These are phyloP conservation scores for Aspergillus unguis DNA, from an alignment of 2,329 filamentous ascomycete genomes.

Conservation along the genomic window DNA sequence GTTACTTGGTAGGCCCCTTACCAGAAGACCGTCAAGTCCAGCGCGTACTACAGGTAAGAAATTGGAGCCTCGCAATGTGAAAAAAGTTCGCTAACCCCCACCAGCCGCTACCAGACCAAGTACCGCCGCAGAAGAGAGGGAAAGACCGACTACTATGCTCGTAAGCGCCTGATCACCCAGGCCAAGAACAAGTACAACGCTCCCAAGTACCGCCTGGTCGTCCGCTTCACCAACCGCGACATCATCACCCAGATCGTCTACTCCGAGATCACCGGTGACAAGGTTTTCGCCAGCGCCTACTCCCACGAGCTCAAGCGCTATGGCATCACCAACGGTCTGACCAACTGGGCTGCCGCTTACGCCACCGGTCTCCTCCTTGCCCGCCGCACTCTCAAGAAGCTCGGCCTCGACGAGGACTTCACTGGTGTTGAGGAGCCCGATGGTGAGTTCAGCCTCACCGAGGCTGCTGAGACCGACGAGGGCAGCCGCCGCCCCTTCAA, in stretches of 20 bases:
- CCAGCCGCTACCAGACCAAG: conserved; percentile 98
- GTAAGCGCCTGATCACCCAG: conserved; percentile 99
- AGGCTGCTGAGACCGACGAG: conserved; percentile 86
- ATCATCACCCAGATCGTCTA: conserved; percentile 97
- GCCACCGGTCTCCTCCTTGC: conserved; percentile 94
- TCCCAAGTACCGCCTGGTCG: conserved; percentile 98
- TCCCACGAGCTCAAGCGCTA: conserved; percentile 97
- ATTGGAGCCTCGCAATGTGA: not conserved
- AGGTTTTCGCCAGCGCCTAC: conserved; percentile 91
- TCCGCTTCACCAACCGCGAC: conserved; percentile 99
- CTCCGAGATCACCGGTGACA: conserved; percentile 96
- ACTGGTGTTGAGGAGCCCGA: conserved; percentile 93
- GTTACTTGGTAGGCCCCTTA: conserved; percentile 61
- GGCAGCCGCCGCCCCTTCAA: conserved; percentile 95
- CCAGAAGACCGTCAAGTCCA: conserved; percentile 96
- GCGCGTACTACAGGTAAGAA: conserved; percentile 95
- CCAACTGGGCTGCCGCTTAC: conserved; percentile 99
- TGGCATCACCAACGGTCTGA: conserved; percentile 96
- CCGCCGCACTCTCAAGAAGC: conserved; percentile 95
- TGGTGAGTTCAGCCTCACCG: conserved; percentile 93
- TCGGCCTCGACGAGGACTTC: conserved; percentile 90
- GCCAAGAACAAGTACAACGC: conserved; percentile 99
- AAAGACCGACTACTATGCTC: conserved; percentile 99
- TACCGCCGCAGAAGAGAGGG: conserved; percentile 94
- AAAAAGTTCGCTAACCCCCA: conserved; percentile 15